Evolutionary conservation across 2,329 filamentous ascomycete genomes (phyloP).

Genomic region (Cordyceps tenuipes): DNA sequence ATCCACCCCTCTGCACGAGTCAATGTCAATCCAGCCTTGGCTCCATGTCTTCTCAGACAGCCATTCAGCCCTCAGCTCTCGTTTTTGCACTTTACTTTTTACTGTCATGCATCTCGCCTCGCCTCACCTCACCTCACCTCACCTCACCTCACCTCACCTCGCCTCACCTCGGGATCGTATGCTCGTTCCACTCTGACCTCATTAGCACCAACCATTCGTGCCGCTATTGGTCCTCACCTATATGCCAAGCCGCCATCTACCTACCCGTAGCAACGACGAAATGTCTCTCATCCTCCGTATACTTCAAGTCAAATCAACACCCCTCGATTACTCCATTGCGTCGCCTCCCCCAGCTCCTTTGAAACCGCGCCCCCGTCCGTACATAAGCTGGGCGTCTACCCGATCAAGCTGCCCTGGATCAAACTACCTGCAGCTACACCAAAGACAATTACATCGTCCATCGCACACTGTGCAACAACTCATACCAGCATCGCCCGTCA

Average conservation of each 20-base stretch:
- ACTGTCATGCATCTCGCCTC: neutral
- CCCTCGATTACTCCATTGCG: neutral
- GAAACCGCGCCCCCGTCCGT: neutral
- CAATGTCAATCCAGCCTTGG: neutral
- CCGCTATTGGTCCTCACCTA: neutral
- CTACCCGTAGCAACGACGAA: neutral
- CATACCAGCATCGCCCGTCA: neutral
- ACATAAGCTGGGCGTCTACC: neutral
- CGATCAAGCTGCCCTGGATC: neutral
- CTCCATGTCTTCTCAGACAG: constrained; percentile 1
- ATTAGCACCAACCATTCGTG: neutral
- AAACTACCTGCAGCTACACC: neutral
- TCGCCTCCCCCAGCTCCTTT: neutral
- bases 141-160: neutral
- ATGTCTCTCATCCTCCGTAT: neutral
- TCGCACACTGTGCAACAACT: neutral
- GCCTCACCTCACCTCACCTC: neutral
- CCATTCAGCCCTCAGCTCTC: neutral
- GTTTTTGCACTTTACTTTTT: neutral
- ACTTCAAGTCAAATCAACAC: neutral
- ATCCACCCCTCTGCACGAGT: neutral
- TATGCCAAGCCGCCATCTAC: neutral
- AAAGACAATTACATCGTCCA: neutral
- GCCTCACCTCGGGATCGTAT: neutral
- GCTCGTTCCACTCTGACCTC: neutral